These are phyloP conservation scores for Aspergillaceae sp. DNA, from an alignment of 2,329 filamentous ascomycete genomes.

Conservation along the genomic window DNA sequence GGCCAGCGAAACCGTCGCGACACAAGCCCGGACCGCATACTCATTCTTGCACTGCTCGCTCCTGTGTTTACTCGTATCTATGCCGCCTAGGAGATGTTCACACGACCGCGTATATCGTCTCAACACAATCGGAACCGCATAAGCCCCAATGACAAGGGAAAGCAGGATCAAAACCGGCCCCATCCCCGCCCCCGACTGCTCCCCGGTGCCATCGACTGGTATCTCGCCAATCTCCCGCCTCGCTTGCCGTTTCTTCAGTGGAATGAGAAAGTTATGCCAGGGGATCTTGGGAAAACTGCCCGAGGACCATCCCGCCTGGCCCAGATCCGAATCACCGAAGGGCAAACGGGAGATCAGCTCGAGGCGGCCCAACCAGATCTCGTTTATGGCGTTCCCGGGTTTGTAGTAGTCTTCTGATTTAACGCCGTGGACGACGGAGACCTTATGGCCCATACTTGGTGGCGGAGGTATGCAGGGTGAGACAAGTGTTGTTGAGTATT, in stretches of 20 bases:
- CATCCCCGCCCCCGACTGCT: not conserved
- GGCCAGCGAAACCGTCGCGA: slow-evolving; percentile 1
- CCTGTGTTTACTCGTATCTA: not conserved
- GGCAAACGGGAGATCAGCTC: slow-evolving; percentile 32
- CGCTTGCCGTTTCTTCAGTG: slow-evolving; percentile 14
- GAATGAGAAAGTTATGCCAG: slow-evolving; percentile 34
- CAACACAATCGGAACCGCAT: not conserved
- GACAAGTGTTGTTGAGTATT: no score
- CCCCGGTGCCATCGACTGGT: not conserved
- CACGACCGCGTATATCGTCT: not conserved
- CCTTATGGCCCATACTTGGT: slow-evolving; percentile 25
- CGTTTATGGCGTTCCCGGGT: slow-evolving; percentile 31
- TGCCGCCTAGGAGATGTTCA: not conserved
- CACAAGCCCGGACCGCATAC: not conserved
- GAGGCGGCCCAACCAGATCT: slow-evolving; percentile 29
- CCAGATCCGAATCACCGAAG: slow-evolving; percentile 31
- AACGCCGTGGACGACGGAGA: slow-evolving; percentile 26
- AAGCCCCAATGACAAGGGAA: not conserved
- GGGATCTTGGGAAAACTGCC: slow-evolving; percentile 29
- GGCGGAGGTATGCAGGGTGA: not conserved
- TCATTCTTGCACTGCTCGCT: not conserved
- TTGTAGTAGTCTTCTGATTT: slow-evolving; percentile 27
- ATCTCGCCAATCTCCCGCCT: not conserved
- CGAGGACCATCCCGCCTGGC: slow-evolving; percentile 27
- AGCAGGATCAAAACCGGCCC: not conserved